Percentiles rank a stretch among this genome's conserved stretches.
phyloP scores from a whole-genome alignment of 208 protist genomes.

The Trypanosoma caninum region DNA sequence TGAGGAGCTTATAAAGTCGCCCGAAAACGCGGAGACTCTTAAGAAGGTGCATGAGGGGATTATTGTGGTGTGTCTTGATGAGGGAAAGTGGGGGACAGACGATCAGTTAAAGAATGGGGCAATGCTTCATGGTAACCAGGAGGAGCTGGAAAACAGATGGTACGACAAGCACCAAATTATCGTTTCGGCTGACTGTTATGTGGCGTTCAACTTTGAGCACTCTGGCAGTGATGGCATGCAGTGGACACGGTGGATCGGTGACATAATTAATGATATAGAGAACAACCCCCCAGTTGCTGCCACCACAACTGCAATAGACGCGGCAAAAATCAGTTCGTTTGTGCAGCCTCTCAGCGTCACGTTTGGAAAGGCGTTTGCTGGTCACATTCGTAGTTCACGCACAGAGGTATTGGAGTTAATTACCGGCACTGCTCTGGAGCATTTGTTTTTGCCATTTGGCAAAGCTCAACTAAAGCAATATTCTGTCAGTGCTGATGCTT shows the following conservation, averaged over 20 bases:
- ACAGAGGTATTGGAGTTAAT: conserved; percentile 64
- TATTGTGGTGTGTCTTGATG: conserved; percentile 80
- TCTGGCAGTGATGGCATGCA: conserved; percentile 71
- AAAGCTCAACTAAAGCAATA: conserved; percentile 33
- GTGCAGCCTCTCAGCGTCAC: conserved; percentile 65
- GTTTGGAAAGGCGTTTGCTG: conserved; percentile 78
- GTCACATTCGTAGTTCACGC: conserved; percentile 74
- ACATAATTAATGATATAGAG: conserved; percentile 40
- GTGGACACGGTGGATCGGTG: conserved; percentile 81
- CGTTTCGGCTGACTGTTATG: conserved; percentile 77
- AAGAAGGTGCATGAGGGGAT: conserved; percentile 67
- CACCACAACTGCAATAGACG: conserved; percentile 28
- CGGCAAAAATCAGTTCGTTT: conserved; percentile 27
- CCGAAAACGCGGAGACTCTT: conserved; percentile 69
- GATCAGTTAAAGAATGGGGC: conserved; percentile 40
- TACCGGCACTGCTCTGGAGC: conserved; percentile 53
- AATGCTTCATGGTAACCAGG: conserved; percentile 61
- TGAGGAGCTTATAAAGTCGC: conserved; percentile 68
- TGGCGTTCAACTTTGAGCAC: conserved; percentile 88
- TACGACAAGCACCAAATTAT: conserved; percentile 93
- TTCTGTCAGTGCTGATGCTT: conserved; percentile 62
- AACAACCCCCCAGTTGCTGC: conserved; percentile 6
- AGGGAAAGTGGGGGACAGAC: conserved; percentile 39
- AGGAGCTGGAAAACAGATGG: conserved; percentile 89
- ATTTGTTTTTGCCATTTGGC: conserved; percentile 54